Conservation (phyloP, 306 rosid genomes). For the Echinosophora koreensis region DNA sequence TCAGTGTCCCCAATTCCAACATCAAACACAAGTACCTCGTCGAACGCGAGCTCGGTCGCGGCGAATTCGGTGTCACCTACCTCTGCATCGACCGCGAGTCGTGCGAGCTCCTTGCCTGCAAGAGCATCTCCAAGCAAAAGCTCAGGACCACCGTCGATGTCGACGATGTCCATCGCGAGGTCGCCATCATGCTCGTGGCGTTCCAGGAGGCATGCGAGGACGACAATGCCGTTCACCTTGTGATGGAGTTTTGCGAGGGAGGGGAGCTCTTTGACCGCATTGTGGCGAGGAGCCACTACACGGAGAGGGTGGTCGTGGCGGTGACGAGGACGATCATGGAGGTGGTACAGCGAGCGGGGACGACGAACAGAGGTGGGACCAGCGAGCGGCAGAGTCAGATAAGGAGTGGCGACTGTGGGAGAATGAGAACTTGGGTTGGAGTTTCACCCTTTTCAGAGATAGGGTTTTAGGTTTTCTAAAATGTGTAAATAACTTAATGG, state of each 20-base stretch:
- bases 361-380: no score
- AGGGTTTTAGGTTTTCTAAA: no score
- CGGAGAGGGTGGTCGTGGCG: conserved; percentile 87
- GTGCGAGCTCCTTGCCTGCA: conserved; percentile 86
- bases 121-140: conserved; percentile 97
- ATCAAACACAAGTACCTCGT: no score
- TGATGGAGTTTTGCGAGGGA: conserved; percentile 98
- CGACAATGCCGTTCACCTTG: conserved; percentile 96
- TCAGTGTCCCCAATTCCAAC: no score
- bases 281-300: conserved; percentile 95
- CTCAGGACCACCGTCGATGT: conserved; percentile 87
- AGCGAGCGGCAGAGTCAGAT: no score
- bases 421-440: no score
- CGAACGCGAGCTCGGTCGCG: no score
- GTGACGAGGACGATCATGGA: conserved; percentile 87
- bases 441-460: no score
- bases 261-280: conserved; percentile 98
- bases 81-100: conserved; percentile 88
- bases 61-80: conserved; percentile 91
- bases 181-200: conserved; percentile 95
- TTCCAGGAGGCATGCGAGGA: conserved; percentile 94
- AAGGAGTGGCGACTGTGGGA: no score
- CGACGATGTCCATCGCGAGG: conserved; percentile 94
- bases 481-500: no score
- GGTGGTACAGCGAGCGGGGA: conserved; percentile 69